A percentile compares a stretch with the other conserved stretches of the same genome.
phyloP scores from a whole-genome alignment of 2,329 filamentous ascomycete genomes.

The Aureobasidium sp. region DNA sequence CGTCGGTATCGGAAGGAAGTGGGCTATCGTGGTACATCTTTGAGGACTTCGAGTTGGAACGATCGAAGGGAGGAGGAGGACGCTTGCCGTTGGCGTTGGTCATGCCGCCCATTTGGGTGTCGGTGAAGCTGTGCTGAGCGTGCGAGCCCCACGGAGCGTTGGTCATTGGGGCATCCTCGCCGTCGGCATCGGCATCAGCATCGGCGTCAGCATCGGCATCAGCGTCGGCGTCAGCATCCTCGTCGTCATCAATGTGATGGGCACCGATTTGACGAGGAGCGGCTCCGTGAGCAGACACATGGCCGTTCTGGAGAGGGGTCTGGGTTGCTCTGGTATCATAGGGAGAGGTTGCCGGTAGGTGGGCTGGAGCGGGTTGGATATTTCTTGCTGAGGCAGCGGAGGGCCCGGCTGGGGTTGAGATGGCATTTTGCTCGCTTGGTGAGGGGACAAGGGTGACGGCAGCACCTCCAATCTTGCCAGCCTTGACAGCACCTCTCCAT shows the following conservation, averaged over 20 bases:
- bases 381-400: background rate
- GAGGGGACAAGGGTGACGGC: background rate
- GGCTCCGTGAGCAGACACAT: background rate
- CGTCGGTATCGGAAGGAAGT: background rate
- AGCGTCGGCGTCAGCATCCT: constrained; percentile 4
- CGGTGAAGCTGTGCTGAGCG: constrained; percentile 4
- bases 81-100: constrained; percentile 15
- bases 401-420: background rate
- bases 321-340: background rate
- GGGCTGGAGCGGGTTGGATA: background rate
- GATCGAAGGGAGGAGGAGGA: constrained; percentile 1
- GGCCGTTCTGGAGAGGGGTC: background rate
- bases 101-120: constrained; percentile 3
- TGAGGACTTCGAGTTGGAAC: constrained; percentile 2
- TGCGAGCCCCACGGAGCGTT: background rate
- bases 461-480: background rate
- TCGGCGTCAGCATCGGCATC: constrained; percentile 14
- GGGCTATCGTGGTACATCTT: constrained; percentile 13
- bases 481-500: constrained; percentile 14
- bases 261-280: background rate
- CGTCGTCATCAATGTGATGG: background rate
- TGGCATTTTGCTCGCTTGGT: background rate
- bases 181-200: constrained; percentile 10
- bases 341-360: background rate
- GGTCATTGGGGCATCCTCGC: background rate